Conservation (phyloP, 2,329 filamentous ascomycete species). For the Monascus ruber region DNA sequence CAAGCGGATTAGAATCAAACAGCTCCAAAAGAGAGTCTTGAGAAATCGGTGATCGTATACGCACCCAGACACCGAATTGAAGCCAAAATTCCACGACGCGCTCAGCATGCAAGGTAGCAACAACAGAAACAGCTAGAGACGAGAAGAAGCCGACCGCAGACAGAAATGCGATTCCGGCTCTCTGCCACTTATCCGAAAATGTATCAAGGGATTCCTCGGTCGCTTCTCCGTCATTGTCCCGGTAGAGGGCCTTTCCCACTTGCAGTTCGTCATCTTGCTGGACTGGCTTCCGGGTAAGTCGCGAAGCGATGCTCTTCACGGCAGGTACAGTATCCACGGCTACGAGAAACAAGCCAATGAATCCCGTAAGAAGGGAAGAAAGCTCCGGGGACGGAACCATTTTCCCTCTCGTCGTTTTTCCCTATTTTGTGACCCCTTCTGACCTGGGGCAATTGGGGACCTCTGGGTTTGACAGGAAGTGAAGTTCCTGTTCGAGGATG, state of each 20-base stretch:
- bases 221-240: constrained; percentile 59
- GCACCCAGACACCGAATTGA: constrained; percentile 51
- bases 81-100: constrained; percentile 49
- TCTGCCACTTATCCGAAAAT: constrained; percentile 52
- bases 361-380: constrained; percentile 9
- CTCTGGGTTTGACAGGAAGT: no score
- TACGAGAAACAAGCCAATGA: constrained; percentile 15
- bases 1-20: no score
- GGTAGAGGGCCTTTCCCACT: constrained; percentile 39
- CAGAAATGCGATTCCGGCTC: constrained; percentile 43
- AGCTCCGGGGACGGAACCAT: no score
- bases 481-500: no score
- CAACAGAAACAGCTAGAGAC: constrained; percentile 46
- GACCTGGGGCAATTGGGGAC: no score
- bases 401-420: no score
- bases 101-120: constrained; percentile 35
- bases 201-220: constrained; percentile 50
- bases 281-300: constrained; percentile 7
- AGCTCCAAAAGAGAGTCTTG: no score
- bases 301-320: constrained; percentile 9
- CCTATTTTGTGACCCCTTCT: no score
- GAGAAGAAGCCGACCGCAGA: constrained; percentile 43
- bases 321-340: constrained; percentile 16
- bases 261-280: constrained; percentile 9
- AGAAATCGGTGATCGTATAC: constrained; percentile 13